phyloP scores from a whole-genome alignment of 139 green algal species.

The Astrephomene gubernaculifera region DNA sequence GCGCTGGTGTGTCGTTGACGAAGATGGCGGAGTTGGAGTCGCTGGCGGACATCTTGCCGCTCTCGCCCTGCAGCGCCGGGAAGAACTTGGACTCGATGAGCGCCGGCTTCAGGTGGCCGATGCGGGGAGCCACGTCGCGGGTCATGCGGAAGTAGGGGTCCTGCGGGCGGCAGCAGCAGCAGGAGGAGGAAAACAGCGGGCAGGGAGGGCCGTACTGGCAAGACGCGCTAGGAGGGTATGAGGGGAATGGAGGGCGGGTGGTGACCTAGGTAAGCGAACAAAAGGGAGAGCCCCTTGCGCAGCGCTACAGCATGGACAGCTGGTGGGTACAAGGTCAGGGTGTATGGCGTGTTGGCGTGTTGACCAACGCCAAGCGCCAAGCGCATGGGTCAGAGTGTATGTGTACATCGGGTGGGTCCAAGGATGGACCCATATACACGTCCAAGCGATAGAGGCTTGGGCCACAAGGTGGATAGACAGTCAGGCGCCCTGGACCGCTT shows the following conservation, averaged over 20 bases:
- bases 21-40: constrained; percentile 94
- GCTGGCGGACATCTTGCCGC: constrained; percentile 96
- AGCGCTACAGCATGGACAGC: too few species aligned
- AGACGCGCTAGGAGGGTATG: too few species aligned
- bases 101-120: constrained; percentile 92
- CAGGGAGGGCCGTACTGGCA: too few species aligned
- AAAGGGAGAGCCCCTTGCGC: background rate
- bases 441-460: too few species aligned
- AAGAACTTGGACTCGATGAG: constrained; percentile 96
- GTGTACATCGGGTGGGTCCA: too few species aligned
- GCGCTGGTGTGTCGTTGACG: constrained; percentile 91
- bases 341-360: too few species aligned
- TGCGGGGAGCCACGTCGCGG: constrained; percentile 87
- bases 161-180: constrained; percentile 43
- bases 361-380: too few species aligned
- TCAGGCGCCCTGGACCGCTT: too few species aligned
- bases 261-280: background rate
- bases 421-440: too few species aligned
- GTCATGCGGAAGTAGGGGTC: constrained; percentile 98
- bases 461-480: too few species aligned
- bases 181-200: background rate
- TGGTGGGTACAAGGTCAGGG: too few species aligned
- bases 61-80: constrained; percentile 97
- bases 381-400: too few species aligned
- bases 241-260: background rate